Evolutionary conservation across 2,329 filamentous ascomycete species (phyloP).

Genomic region (Immersiporthe knoxdaviesiana): DNA sequence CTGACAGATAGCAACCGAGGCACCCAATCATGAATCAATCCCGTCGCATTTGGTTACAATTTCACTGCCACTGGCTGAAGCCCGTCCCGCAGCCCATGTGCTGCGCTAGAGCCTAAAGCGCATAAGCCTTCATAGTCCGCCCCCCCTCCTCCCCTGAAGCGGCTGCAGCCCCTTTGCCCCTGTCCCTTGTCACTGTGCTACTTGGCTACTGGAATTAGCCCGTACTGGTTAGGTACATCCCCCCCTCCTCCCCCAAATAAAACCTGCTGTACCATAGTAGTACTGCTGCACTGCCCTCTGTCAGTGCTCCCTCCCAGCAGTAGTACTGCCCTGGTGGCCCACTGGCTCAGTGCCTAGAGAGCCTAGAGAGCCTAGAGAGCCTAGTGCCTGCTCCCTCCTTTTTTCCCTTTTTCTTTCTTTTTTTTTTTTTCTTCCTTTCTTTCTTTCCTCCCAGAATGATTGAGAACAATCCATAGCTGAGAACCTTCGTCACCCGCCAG

Average conservation of each 20-base stretch:
- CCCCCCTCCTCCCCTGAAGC: background rate
- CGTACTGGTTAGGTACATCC: conserved; percentile 1
- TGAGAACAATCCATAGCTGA: background rate
- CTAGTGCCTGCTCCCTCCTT: conserved; percentile 16
- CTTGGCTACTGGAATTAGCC: background rate
- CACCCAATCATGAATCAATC: background rate
- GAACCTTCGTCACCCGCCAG: conserved; percentile 8
- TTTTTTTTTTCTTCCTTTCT: too few relatives aligned
- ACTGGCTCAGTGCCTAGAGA: background rate
- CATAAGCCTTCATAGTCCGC: background rate
- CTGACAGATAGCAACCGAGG: background rate
- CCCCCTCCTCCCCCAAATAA: background rate
- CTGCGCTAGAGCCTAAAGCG: conserved; percentile 5
- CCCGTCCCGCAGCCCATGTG: conserved; percentile 1
- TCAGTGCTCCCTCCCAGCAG: background rate
- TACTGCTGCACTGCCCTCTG: conserved; percentile 1
- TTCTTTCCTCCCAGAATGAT: background rate
- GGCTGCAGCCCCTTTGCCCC: conserved; percentile 5
- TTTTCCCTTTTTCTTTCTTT: too few relatives aligned
- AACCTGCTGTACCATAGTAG: background rate
- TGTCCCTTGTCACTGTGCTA: background rate
- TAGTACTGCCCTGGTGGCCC: background rate
- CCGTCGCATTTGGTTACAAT: conserved; percentile 5
- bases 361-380: background rate
- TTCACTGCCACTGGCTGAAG: conserved; percentile 10